Evolutionary conservation across 106 monocot species (phyloP).

Genomic region (Triglochin maritima): DNA sequence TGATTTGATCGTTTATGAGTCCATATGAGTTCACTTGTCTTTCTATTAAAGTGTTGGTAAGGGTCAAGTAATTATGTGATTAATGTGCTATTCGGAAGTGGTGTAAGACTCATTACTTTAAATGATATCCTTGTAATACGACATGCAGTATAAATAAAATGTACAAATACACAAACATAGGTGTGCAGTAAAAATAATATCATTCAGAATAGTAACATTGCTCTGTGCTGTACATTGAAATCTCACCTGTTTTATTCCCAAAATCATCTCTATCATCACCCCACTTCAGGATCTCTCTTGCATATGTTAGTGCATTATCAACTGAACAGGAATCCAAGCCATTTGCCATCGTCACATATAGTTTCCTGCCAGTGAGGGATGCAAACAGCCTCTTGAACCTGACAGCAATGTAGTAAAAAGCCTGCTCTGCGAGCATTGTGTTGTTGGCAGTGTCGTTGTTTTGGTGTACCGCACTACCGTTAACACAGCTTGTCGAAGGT

Average conservation of each 20-base stretch:
- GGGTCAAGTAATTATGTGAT: no score
- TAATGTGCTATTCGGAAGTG: no score
- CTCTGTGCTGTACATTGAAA: conserved; percentile 39
- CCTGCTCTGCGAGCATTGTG: conserved; percentile 36
- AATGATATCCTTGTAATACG: no score
- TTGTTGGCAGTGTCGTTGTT: conserved; percentile 10
- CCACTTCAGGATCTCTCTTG: conserved; percentile 74
- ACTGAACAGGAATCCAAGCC: conserved; percentile 45
- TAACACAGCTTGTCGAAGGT: conserved; percentile 37
- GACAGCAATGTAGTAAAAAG: conserved; percentile 63
- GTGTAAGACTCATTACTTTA: no score
- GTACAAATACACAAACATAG: no score
- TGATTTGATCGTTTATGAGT: no score
- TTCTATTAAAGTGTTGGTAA: no score
- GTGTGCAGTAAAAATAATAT: no score
- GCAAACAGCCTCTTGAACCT: conserved; percentile 72
- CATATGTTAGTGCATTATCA: conserved; percentile 43
- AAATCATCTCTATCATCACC: conserved; percentile 47
- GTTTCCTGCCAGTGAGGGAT: conserved; percentile 43
- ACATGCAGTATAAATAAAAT: no score
- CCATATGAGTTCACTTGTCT: no score
- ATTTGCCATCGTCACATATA: conserved; percentile 45
- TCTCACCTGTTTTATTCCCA: conserved; percentile 2
- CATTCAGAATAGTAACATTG: conserved; percentile 1
- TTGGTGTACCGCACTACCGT: background rate